Evolutionary conservation across 768 basidiomycete genomes (phyloP).

Genomic region (Galerina sulciceps): DNA sequence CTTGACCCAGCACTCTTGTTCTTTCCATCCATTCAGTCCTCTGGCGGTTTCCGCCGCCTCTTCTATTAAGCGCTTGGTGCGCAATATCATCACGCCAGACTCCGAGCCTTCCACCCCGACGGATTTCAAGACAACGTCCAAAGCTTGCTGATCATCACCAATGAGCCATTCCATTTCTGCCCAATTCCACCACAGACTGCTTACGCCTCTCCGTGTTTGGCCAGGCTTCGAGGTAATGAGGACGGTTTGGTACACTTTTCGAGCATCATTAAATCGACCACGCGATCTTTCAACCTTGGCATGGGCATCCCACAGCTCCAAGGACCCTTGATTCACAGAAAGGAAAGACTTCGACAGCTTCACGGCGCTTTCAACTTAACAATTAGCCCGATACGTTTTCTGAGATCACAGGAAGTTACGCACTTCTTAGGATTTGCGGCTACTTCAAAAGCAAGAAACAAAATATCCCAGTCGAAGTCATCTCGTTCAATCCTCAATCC

Average conservation of each 20-base stretch:
- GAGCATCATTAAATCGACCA: constrained; percentile 66
- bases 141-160: constrained; percentile 50
- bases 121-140: constrained; percentile 57
- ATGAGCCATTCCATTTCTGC: constrained; percentile 83
- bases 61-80: constrained; percentile 67
- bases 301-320: constrained; percentile 76
- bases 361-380: constrained; percentile 51
- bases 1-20: constrained; percentile 68
- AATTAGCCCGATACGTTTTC: neutral
- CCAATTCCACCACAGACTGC: constrained; percentile 81
- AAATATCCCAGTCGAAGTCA: constrained; percentile 67
- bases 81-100: constrained; percentile 56
- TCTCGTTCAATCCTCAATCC: constrained; percentile 53
- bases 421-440: constrained; percentile 62
- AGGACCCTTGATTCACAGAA: constrained; percentile 56
- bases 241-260: constrained; percentile 78
- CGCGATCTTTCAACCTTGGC: constrained; percentile 73
- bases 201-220: constrained; percentile 36
- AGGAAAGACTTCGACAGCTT: constrained; percentile 72
- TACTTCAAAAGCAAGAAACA: constrained; percentile 71
- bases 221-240: constrained; percentile 50
- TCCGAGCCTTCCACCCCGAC: constrained; percentile 55
- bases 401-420: constrained; percentile 14
- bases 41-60: constrained; percentile 40
- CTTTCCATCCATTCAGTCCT: constrained; percentile 48